Evolutionary conservation across 208 protist species (phyloP).

Genomic region (Polymyxa betae): DNA sequence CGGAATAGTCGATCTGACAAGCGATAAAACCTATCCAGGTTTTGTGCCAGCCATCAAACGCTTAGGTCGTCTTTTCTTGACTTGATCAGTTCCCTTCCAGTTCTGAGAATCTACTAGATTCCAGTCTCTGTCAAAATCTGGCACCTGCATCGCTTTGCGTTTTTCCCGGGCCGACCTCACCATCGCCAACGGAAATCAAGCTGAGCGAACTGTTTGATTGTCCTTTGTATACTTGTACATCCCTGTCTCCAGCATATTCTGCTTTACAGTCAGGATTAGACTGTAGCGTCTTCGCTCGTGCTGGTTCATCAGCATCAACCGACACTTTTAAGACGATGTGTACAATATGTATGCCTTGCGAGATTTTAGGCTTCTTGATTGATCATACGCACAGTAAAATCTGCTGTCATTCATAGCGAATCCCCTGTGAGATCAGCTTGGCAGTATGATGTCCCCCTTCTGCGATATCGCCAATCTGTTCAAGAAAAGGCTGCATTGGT

Average conservation of each 20-base stretch:
- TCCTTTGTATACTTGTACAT: background rate
- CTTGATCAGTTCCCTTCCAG: background rate
- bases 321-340: too few species aligned
- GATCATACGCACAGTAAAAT: too few species aligned
- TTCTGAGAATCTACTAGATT: background rate
- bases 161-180: background rate
- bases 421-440: background rate
- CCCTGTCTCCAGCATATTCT: background rate
- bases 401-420: too few species aligned
- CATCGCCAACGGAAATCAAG: background rate
- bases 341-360: too few species aligned
- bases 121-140: background rate
- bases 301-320: too few species aligned
- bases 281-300: background rate
- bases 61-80: background rate
- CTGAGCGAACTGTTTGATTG: background rate
- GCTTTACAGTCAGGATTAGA: background rate
- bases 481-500: background rate
- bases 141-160: background rate
- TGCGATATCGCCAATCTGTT: background rate
- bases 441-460: background rate
- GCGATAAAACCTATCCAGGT: background rate
- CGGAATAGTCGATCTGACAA: background rate
- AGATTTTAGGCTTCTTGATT: too few species aligned
- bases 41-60: background rate